These are phyloP conservation scores for Lobosporangium transversale DNA, from an alignment of 192 early-diverging fungal species.

Conservation along the genomic window DNA sequence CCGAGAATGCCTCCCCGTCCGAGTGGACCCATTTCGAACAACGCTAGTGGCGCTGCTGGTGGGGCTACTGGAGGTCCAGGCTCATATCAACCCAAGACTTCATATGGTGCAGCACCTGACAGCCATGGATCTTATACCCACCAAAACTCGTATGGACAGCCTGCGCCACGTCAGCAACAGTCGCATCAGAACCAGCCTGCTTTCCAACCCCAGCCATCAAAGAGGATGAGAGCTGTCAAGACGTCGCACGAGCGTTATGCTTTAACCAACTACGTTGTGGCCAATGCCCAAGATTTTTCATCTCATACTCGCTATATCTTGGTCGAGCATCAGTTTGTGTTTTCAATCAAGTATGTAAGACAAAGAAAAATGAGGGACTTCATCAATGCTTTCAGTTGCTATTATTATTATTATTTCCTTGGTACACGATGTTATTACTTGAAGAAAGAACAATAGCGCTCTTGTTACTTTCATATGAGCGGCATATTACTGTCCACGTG, in stretches of 20 bases:
- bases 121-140: not conserved
- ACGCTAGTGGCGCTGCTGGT: conserved; percentile 1
- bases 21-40: not conserved
- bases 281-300: conserved; percentile 78
- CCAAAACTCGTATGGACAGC: conserved; percentile 32
- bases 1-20: conserved; percentile 31
- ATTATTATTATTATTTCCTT: no score
- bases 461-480: no score
- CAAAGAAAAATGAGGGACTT: not conserved
- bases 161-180: conserved; percentile 16
- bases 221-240: conserved; percentile 30
- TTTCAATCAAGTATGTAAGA: conserved; percentile 76
- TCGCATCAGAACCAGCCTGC: conserved; percentile 21
- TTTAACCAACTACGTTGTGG: conserved; percentile 81
- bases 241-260: conserved; percentile 39
- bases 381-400: no score
- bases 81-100: conserved; percentile 17
- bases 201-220: conserved; percentile 51
- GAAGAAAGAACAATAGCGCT: not conserved
- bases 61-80: not conserved
- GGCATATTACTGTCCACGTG: no score
- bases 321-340: conserved; percentile 82
- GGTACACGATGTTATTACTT: not conserved
- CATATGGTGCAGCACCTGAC: conserved; percentile 14
- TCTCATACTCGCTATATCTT: conserved; percentile 73